A percentile compares a stretch with the other conserved stretches of the same genome.
Evolutionary conservation across 192 early-diverging fungal species (phyloP).

Genomic region (Globomyces pollinis-pini): DNA sequence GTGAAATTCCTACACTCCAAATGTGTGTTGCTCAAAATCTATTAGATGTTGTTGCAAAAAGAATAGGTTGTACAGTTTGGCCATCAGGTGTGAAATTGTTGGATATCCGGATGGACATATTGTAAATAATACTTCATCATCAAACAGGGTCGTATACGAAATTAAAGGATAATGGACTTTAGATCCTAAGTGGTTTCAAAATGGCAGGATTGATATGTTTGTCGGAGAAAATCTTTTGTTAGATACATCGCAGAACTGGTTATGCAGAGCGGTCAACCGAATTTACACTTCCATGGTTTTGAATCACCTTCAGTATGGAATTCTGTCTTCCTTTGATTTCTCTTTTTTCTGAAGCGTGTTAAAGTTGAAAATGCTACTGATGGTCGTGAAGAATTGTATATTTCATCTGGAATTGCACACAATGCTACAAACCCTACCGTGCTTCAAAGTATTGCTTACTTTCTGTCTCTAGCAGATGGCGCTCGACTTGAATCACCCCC

Average conservation of each 20-base stretch:
- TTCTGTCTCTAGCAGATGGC: not conserved
- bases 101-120: not conserved
- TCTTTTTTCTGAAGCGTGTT: not conserved
- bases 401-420: not conserved
- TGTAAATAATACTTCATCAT: too few species aligned
- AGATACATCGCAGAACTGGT: not conserved
- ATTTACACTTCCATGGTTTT: not conserved
- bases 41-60: not conserved
- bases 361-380: not conserved
- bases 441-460: not conserved
- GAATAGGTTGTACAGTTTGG: not conserved
- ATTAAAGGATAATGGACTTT: not conserved
- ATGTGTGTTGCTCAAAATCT: not conserved
- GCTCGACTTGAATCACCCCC: not conserved
- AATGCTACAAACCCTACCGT: not conserved
- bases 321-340: not conserved
- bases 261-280: not conserved
- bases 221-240: not conserved
- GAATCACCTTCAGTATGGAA: not conserved
- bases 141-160: not conserved
- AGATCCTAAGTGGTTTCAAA: slow-evolving; percentile 1
- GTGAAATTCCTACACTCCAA: not conserved
- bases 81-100: not conserved
- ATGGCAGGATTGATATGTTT: not conserved
- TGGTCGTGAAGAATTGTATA: not conserved